Base-by-base conservation (phyloP, 495 filamentous ascomycete species). In the Xylaria palmicola region DNA sequence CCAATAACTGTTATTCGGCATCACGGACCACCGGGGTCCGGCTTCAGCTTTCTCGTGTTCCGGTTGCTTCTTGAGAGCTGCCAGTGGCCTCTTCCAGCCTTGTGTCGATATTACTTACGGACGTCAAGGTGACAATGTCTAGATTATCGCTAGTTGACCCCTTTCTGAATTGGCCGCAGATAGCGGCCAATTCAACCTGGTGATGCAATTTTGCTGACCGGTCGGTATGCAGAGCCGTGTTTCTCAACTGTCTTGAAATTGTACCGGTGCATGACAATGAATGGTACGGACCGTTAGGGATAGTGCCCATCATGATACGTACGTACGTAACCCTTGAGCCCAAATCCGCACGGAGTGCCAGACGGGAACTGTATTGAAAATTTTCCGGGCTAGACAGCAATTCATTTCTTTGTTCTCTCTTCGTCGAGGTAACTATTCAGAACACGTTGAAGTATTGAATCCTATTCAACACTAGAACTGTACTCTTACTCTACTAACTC, bases 21-120 rank as follows among this genome's bases (percentile, higher is more conserved):
- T 59, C 45, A 50, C 56, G 56, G 56, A 59, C 56, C 44, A 50
- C 56, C 56, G 56, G 20, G 43, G 36, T 32, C 45, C 56, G 56
- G 36, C 6, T 24, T 43, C 30, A 59, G 17, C 27, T 24, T 48
- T 57, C 39, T 17, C 48, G 6, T 47, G 39, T 32, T 48, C 53
- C 53, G 55, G 27, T 19, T 36, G 19, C 30, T 36, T 2, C 34
- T 47, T 15, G 7, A 47, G 17, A 32, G 41, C 47, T 57, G 30
- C 55, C 41, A 41, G 55, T 13, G 55, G 12, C 55, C 20, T 44
- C 39, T 56, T 43, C 17, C 20, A 26, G 53, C n/a, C 15, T 30
- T 44, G 27, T 43, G 27, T 15, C 26, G 37, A 44, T 17, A 56
- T 32, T 34, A 43, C 34, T 24, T 2, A 36, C 27, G 39, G 19